A percentile compares a stretch with the other conserved stretches of the same genome.
Conservation (phyloP, 169 alveolate genomes). For the Plasmodium coatneyi region DNA sequence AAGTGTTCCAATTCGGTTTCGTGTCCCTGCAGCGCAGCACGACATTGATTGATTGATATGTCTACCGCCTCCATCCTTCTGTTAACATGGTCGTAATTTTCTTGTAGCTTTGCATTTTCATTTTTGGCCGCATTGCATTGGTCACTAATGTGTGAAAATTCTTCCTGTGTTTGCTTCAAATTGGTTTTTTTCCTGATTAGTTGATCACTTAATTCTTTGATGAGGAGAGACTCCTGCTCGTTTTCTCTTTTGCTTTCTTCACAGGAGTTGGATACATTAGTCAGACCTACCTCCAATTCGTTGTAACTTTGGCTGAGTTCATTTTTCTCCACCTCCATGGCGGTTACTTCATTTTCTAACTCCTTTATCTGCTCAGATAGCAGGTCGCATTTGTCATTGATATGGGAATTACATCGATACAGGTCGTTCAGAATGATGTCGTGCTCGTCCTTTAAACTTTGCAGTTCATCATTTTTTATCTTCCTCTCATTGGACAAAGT, state of each 20-base stretch:
- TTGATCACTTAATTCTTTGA: constrained; percentile 27
- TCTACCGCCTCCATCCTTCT: constrained; percentile 8
- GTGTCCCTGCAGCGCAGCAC: neutral
- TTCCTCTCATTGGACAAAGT: constrained; percentile 19
- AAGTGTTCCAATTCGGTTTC: constrained; percentile 10
- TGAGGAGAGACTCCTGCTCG: constrained; percentile 21
- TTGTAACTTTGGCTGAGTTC: neutral
- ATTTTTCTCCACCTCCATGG: constrained; percentile 34
- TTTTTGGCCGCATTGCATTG: constrained; percentile 7
- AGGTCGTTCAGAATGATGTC: constrained; percentile 2
- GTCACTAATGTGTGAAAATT: constrained; percentile 11
- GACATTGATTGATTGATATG: neutral
- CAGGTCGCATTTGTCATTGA: constrained; percentile 30
- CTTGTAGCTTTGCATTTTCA: neutral
- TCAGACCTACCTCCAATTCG: constrained; percentile 9
- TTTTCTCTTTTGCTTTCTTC: constrained; percentile 44
- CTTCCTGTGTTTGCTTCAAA: constrained; percentile 59
- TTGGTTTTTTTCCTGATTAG: constrained; percentile 16
- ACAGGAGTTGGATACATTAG: constrained; percentile 1
- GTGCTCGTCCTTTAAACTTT: constrained; percentile 9
- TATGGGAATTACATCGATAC: neutral
- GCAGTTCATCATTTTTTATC: constrained; percentile 2
- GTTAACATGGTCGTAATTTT: neutral
- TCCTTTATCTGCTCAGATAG: neutral
- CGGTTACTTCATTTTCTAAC: constrained; percentile 23